These are phyloP conservation scores for Zalaria sp. DNA, from an alignment of 2,329 filamentous ascomycete species.

Conservation along the genomic window DNA sequence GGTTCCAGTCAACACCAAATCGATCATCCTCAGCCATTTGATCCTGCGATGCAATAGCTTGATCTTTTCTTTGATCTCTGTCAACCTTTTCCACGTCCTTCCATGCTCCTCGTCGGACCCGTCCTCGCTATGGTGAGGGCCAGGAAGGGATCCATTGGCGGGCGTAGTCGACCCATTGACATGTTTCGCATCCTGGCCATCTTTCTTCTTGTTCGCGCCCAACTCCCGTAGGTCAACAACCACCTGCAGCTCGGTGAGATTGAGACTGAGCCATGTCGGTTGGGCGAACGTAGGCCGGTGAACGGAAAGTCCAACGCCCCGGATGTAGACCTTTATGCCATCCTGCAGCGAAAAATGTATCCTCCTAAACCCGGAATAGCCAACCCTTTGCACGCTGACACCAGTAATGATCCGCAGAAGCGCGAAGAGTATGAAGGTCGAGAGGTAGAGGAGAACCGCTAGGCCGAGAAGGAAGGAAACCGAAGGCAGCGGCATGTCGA, in stretches of 20 bases:
- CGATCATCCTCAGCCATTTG: constrained; percentile 77
- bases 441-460: constrained; percentile 73
- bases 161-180: constrained; percentile 7
- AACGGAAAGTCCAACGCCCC: constrained; percentile 73
- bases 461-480: constrained; percentile 70
- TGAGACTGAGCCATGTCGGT: constrained; percentile 89
- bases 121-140: background rate
- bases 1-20: constrained; percentile 72
- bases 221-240: constrained; percentile 64
- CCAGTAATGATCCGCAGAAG: constrained; percentile 85
- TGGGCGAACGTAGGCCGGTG: constrained; percentile 94
- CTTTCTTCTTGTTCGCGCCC: constrained; percentile 17
- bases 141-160: constrained; percentile 4
- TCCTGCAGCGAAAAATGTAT: constrained; percentile 82
- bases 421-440: constrained; percentile 86
- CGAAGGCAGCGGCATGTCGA: constrained; percentile 29
- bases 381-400: constrained; percentile 87
- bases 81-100: constrained; percentile 63
- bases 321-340: constrained; percentile 78
- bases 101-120: constrained; percentile 4
- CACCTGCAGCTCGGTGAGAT: constrained; percentile 71
- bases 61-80: constrained; percentile 65
- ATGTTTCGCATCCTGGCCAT: constrained; percentile 2
- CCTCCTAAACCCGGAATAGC: constrained; percentile 80
- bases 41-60: constrained; percentile 79